Base-by-base conservation (phyloP, 352 stramenopile genomes). In the Aphanomyces cochlioides region DNA sequence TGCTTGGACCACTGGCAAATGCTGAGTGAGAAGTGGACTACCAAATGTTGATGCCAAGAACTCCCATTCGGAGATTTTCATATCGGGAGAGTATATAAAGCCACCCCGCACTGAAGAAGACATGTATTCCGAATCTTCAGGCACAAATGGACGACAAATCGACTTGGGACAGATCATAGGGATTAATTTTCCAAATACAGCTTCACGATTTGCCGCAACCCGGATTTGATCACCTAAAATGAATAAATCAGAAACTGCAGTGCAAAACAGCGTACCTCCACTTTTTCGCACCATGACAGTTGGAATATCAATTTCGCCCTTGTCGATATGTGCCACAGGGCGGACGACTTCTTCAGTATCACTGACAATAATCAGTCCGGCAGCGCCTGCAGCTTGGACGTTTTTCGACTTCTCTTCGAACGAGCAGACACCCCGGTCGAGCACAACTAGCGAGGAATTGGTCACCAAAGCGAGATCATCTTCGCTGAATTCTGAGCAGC, bases 371-470 rank as follows among this genome's bases (percentile, higher is more conserved):
- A 91, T 41, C 15, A 91, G 74, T 17, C 72, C 82, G 8, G 74
- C 78, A 15, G 80, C 79, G 0, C 82, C 82, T 37, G 83, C 78
- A 1, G 75, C 68, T 40, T 89, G 67, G 0, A 82, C 84, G 21
- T 80, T 59, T 39, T 78, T 79, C 10, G 79, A 76, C 67, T 91
- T 91, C 47, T 65, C 70, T 66, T 90, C 81, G 36, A 91, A 91
- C 43, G 82, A 79, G 74, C 84, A 91, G 56, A 80, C 77, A 2
- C 84, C 84, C 3, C 84, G 80, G 50, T 89, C 81, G 6, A 91
- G 67, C 34, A 78, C 79, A 2, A 76, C 63, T 21, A 40, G 43
- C 1, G 78, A 78, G 21, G 72, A 68, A 41, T 89, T 89, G 3
- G 67, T 28, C 15, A 90, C 69, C 12, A 67, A 54, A 7, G 74